Evolutionary conservation across 2,329 filamentous ascomycete genomes (phyloP).

Genomic region (Alternaria sp.): DNA sequence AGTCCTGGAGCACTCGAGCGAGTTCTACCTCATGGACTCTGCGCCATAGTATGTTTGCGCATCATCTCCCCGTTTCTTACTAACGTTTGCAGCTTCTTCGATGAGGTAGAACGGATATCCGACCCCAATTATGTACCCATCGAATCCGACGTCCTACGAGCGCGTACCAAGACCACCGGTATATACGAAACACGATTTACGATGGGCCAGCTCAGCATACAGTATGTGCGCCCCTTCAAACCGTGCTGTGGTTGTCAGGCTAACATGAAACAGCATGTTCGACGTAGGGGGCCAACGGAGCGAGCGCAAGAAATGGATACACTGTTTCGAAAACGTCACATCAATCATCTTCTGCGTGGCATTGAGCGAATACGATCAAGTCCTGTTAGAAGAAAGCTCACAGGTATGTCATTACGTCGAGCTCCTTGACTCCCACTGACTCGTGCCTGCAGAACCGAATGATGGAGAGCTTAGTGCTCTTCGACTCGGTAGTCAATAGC

Average conservation of each 20-base stretch:
- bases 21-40: slow-evolving; percentile 99
- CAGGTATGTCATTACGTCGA: slow-evolving; percentile 67
- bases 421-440: slow-evolving; percentile 28
- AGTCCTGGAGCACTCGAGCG: slow-evolving; percentile 91
- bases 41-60: slow-evolving; percentile 81
- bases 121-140: slow-evolving; percentile 85
- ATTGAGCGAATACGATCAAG: slow-evolving; percentile 97
- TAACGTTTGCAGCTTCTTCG: slow-evolving; percentile 78
- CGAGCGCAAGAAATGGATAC: slow-evolving; percentile 99
- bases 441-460: slow-evolving; percentile 79
- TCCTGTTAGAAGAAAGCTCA: slow-evolving; percentile 93
- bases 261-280: slow-evolving; percentile 79
- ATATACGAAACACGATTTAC: slow-evolving; percentile 99
- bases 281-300: slow-evolving; percentile 97
- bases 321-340: slow-evolving; percentile 99
- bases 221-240: slow-evolving; percentile 66
- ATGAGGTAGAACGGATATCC: slow-evolving; percentile 86
- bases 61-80: slow-evolving; percentile 1
- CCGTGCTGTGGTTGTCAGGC: slow-evolving; percentile 20
- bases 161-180: slow-evolving; percentile 96
- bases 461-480: slow-evolving; percentile 97
- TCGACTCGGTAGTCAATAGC: slow-evolving; percentile 98
- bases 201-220: slow-evolving; percentile 98
- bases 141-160: slow-evolving; percentile 93
- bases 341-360: slow-evolving; percentile 99